These are phyloP conservation scores for Usnea hakonensis DNA, from an alignment of 495 filamentous ascomycete species.

Conservation along the genomic window DNA sequence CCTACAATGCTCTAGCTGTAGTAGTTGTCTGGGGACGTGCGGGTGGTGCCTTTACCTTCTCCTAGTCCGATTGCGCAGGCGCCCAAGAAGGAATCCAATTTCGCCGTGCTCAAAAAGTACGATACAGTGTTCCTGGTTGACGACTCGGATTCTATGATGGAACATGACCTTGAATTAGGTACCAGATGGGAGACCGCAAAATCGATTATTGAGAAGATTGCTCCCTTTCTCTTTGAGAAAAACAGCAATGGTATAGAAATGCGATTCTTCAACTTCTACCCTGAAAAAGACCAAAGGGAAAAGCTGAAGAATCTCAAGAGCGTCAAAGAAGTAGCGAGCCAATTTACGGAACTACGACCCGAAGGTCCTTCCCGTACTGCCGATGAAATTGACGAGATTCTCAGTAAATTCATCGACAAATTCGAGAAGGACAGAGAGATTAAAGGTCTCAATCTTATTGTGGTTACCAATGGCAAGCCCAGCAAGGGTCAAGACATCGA, in stretches of 20 bases:
- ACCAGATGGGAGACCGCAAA: constrained; percentile 9
- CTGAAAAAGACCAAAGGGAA: too few species aligned
- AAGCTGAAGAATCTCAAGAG: neutral
- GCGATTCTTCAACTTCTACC: neutral
- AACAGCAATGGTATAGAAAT: neutral
- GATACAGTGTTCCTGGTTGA: constrained; percentile 90
- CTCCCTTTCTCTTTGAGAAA: neutral
- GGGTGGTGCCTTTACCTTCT: neutral
- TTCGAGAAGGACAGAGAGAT: constrained; percentile 24
- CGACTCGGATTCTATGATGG: constrained; percentile 78
- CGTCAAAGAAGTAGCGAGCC: neutral
- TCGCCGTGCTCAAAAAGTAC: constrained; percentile 37
- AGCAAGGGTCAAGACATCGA: constrained; percentile 62
- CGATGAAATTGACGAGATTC: constrained; percentile 42
- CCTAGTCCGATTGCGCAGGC: too few species aligned
- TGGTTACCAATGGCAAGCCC: constrained; percentile 81
- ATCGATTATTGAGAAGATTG: neutral
- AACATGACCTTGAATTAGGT: neutral
- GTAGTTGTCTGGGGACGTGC: neutral
- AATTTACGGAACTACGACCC: neutral
- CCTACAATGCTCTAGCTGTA: neutral
- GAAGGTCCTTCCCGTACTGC: neutral
- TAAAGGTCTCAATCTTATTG: constrained; percentile 79
- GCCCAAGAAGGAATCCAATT: neutral
- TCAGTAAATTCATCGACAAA: constrained; percentile 57